phyloP scores from a whole-genome alignment of 2,329 filamentous ascomycete species.

The Pseudomassariella vexata region DNA sequence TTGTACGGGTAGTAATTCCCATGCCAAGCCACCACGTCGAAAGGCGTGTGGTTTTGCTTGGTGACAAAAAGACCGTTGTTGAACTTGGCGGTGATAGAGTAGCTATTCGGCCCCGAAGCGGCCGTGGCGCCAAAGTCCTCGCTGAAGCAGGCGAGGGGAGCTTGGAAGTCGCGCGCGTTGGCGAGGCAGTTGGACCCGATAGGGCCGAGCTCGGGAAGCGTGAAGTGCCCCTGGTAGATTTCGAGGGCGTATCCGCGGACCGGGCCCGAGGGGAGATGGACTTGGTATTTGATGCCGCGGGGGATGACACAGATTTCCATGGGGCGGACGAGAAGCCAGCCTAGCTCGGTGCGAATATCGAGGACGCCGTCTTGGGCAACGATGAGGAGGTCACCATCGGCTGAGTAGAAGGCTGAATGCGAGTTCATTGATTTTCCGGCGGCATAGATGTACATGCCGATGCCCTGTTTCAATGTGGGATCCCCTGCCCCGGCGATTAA shows the following conservation, averaged over 20 bases:
- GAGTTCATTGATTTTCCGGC: conserved; percentile 66
- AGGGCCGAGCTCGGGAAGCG: conserved; percentile 56
- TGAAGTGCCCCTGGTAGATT: conserved; percentile 56
- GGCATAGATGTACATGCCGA: conserved; percentile 68
- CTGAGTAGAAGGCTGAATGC: conserved; percentile 68
- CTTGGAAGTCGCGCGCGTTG: conserved; percentile 60
- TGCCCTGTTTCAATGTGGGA: conserved; percentile 62
- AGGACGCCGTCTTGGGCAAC: conserved; percentile 60
- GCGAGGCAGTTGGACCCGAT: conserved; percentile 59
- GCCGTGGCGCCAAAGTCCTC: conserved; percentile 37
- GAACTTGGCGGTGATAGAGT: conserved; percentile 52
- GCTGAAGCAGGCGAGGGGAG: conserved; percentile 55
- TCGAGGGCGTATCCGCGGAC: conserved; percentile 62
- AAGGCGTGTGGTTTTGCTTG: conserved; percentile 58
- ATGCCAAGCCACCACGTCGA: conserved; percentile 68
- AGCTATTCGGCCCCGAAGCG: conserved; percentile 23
- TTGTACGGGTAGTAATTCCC: conserved; percentile 67
- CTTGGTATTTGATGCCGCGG: conserved; percentile 58
- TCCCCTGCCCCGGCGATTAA: conserved; percentile 69
- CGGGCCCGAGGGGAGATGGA: conserved; percentile 38
- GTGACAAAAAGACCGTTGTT: conserved; percentile 57
- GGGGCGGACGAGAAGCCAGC: conserved; percentile 57
- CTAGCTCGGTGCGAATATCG: conserved; percentile 63
- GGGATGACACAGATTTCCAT: conserved; percentile 65
- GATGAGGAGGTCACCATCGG: conserved; percentile 64